phyloP scores from a whole-genome alignment of 495 filamentous ascomycete genomes.

The Aspergillus incahuasiensis region DNA sequence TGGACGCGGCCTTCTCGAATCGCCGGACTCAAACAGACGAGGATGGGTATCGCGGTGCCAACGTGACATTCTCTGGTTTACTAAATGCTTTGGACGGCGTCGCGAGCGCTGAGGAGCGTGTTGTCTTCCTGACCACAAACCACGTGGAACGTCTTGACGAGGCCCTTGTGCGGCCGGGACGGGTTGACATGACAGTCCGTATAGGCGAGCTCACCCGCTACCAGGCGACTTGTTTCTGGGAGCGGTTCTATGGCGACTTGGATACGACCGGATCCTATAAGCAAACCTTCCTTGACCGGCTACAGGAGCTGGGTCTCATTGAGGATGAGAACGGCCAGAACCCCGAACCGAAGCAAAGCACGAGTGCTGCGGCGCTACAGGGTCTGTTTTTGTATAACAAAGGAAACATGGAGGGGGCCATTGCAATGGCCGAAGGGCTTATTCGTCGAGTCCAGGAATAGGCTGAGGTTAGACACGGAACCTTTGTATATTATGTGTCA shows the following conservation, averaged over 20 bases:
- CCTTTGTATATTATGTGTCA: constrained; percentile 25
- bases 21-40: constrained; percentile 64
- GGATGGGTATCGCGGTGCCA: constrained; percentile 84
- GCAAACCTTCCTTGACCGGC: constrained; percentile 44
- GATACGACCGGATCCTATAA: constrained; percentile 54
- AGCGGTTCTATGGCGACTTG: constrained; percentile 86
- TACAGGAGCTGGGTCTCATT: constrained; percentile 48
- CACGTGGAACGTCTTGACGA: constrained; percentile 84
- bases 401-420: constrained; percentile 79
- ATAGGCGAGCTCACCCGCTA: constrained; percentile 82
- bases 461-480: constrained; percentile 14
- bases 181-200: constrained; percentile 88
- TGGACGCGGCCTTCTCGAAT: constrained; percentile 87
- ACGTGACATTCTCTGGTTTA: constrained; percentile 91
- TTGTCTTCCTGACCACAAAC: constrained; percentile 94
- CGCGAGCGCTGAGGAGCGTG: constrained; percentile 89
- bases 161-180: constrained; percentile 82
- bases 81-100: constrained; percentile 93
- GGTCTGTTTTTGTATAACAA: constrained; percentile 95
- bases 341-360: constrained; percentile 38
- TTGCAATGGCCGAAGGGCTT: constrained; percentile 69
- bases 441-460: constrained; percentile 32
- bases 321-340: constrained; percentile 46
- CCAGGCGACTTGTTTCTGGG: constrained; percentile 86
- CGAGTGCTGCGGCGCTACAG: constrained; percentile 86